Evolutionary conservation across 768 basidiomycete genomes (phyloP), one percentile per base, ranked within the genome.

Genomic region (Phanerodontia chrysosporium): DNA sequence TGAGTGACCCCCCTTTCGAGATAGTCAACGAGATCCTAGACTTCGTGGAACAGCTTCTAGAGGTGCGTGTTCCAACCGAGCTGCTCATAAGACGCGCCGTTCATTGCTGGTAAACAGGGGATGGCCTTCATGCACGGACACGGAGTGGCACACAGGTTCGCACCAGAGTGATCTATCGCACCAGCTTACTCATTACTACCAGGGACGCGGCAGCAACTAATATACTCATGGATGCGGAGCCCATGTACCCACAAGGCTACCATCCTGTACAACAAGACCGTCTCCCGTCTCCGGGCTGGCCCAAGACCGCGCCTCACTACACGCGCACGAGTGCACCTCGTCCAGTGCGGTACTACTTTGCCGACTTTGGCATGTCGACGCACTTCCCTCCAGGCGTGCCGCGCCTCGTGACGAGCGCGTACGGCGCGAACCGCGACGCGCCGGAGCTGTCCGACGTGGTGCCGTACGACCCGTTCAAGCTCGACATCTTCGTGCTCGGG

Each of bases 391-490:
- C 36, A 2, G 64, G 48, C 16, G 25, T 6, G 3, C 52, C 52
- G 7, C 46, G 52, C n/a, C 39, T 58, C 0, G 63, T 66, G 1
- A 46, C 62, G 0, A 65, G 67, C 2, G 45, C 56, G 2, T 3
- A 30, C 1, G 51, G 65, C 0, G 64, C 69, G 1, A 66, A 67
- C 30, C 52, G 51, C 12, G 51, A 60, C 2, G 64, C 67, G 0
- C 70, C 71, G 0, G 71, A 72, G 28, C 63, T 73, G 6, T 58
- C 48, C 6, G 36, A 44, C 1, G 57, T 52, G 1, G 35, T 57
- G 2, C 67, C 72, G 0, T 71, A 69, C 18, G 66, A 74, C 30
- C 67, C 70, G 0, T 74, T 69, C 62, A 72, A 69, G 49, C 25
- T 68, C 1, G 73, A 74, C 24, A 55, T 74, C 0, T 71, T 64